Conservation (phyloP, 257 asterid species). For the Schizonepeta tenuifolia region DNA sequence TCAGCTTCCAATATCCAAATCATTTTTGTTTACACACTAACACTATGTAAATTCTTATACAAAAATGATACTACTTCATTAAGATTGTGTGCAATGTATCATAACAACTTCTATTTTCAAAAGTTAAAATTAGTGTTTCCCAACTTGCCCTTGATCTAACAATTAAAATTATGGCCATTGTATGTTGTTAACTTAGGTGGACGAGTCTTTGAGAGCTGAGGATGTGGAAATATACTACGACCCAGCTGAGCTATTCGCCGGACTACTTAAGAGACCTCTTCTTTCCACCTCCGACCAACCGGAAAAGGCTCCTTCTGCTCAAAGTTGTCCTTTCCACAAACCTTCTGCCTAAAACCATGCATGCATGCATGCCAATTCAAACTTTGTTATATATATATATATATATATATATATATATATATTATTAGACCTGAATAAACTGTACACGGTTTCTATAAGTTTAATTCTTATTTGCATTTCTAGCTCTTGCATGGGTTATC, state of each 20-base stretch:
- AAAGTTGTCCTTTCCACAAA: conserved; percentile 52
- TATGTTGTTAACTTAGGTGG: conserved; percentile 45
- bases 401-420: no score
- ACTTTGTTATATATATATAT: neutral
- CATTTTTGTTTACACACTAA: no score
- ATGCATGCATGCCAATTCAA: neutral
- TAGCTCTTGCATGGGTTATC: neutral
- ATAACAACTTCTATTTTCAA: no score
- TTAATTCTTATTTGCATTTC: neutral
- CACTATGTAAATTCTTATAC: no score
- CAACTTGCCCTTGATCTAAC: no score
- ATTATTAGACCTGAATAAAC: neutral
- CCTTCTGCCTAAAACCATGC: neutral
- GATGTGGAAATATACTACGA: conserved; percentile 85
- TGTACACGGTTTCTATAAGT: neutral
- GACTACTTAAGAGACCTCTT: conserved; percentile 51
- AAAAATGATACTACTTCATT: no score
- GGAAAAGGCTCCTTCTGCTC: conserved; percentile 2
- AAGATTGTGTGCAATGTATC: no score
- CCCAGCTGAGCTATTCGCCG: conserved; percentile 73
- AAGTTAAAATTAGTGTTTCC: no score
- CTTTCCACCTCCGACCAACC: conserved; percentile 23
- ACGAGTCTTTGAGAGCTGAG: conserved; percentile 76
- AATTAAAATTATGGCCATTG: neutral
- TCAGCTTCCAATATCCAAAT: no score